These are phyloP conservation scores for Astrephomene gubernaculifera DNA, from an alignment of 139 green algal species.

Conservation along the genomic window DNA sequence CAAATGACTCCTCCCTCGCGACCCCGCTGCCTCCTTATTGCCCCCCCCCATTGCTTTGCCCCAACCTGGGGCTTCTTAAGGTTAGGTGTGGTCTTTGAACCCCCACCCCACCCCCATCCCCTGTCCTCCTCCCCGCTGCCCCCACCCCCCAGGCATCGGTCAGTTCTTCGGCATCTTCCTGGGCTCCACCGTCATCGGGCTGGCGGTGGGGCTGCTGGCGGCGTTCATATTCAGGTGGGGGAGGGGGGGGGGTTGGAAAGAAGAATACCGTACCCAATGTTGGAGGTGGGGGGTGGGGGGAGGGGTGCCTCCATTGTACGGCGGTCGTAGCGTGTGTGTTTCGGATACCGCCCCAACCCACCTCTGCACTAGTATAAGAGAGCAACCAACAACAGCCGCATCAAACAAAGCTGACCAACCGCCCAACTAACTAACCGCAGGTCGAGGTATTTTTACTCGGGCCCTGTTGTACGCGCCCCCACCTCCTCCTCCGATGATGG, in stretches of 20 bases:
- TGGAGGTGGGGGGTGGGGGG: too few species aligned
- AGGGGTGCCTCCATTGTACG: too few species aligned
- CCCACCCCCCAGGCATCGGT: slow-evolving; percentile 35
- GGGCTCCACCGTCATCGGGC: slow-evolving; percentile 68
- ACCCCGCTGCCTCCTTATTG: neutral
- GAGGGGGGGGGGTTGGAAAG: neutral
- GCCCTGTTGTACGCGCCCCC: neutral
- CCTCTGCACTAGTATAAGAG: too few species aligned
- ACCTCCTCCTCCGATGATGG: neutral
- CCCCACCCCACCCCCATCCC: neutral
- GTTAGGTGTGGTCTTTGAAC: too few species aligned
- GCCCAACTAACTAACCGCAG: neutral
- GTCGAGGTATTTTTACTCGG: slow-evolving; percentile 35
- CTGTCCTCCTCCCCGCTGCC: neutral
- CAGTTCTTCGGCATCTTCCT: slow-evolving; percentile 70
- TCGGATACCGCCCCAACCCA: too few species aligned
- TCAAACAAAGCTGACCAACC: too few species aligned
- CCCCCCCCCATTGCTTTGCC: neutral
- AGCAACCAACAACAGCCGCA: too few species aligned
- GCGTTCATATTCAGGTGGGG: slow-evolving; percentile 58
- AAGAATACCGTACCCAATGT: too few species aligned
- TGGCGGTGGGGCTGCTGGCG: slow-evolving; percentile 59
- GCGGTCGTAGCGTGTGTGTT: too few species aligned
- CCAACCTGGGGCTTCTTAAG: too few species aligned
- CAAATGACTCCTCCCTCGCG: too few species aligned